Evolutionary conservation across 305 asterid genomes (phyloP), one percentile per base, ranked within the genome.

Genomic region (Rubia tinctorum): DNA sequence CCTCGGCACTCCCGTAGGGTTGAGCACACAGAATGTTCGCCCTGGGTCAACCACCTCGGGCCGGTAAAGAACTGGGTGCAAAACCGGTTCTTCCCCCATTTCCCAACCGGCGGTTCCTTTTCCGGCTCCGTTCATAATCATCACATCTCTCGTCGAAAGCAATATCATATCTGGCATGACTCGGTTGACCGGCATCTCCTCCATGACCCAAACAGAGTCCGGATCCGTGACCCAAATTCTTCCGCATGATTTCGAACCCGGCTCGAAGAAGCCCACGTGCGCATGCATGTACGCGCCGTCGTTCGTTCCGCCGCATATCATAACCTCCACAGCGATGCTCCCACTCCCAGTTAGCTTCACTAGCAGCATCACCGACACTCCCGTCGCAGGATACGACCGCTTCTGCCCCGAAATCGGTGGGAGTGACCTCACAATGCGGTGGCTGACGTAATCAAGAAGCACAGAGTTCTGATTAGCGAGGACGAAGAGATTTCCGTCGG

Each of bases 51-150:
- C 49, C 37, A 80, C 83, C 1, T 45, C 67, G 9, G 94, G 87
- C 1, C 51, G 22, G 78, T 93, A 94, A 1, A 92, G 58, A 40
- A 94, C 73, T 61, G 97, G 97, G 71, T 83, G 56, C 12, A 86
- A 34, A 27, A 94, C 95, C 71, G 97, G 98, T 71, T 85, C 83
- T 3, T 73, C 77, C 3, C 88, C 97, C 42, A 45, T 58, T 17
- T 93, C 96, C 97, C 98, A 93, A 45, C 98, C 98, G 71, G 92
- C 98, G 0, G 96, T 78, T 6, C 98, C 97, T 3, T 51, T 83
- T 0, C 77, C 79, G 1, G 96, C 97, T 5, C 98, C 98, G 63
- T 93, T 93, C 8, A 93, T 12, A 6, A 93, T 76, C 7, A 93
- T 66, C 0, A 91, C 86, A 27, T 89, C 90, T 0, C 96, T 95